These are phyloP conservation scores for Penicillium decumbens DNA, from an alignment of 2,329 filamentous ascomycete genomes.

Conservation along the genomic window DNA sequence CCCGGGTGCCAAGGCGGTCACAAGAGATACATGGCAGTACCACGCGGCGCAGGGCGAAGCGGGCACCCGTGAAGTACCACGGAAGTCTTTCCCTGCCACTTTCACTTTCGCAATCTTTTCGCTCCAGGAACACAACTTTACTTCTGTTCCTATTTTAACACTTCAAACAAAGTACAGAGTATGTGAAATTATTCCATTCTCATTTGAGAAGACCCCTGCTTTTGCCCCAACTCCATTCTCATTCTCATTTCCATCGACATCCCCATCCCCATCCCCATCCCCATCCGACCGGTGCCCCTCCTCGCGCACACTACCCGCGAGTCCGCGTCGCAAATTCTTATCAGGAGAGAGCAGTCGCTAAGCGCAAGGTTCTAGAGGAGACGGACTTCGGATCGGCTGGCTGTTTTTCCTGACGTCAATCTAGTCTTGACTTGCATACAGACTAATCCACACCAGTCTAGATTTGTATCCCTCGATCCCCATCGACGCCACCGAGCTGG, in stretches of 20 bases:
- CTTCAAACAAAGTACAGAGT: background rate
- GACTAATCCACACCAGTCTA: constrained; percentile 22
- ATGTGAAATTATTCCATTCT: background rate
- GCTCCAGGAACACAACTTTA: background rate
- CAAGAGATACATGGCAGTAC: background rate
- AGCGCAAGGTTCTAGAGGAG: background rate
- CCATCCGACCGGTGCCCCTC: constrained; percentile 12
- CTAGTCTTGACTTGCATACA: constrained; percentile 12
- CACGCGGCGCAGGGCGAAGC: background rate
- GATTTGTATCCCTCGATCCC: constrained; percentile 19
- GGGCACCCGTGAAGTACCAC: background rate
- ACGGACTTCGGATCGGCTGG: background rate
- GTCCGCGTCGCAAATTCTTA: constrained; percentile 18
- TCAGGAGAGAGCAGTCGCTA: background rate
- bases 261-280: constrained; percentile 1
- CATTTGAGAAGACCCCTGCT: background rate
- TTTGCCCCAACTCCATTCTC: background rate
- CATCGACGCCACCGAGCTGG: constrained; percentile 19
- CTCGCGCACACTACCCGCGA: constrained; percentile 15
- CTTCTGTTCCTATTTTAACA: background rate
- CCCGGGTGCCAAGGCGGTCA: background rate
- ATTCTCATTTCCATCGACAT: background rate
- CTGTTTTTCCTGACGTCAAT: background rate
- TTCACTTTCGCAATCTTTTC: background rate
- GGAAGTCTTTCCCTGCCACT: background rate